Evolutionary conservation across 2,329 filamentous ascomycete genomes (phyloP).

Genomic region (Orbilia oligospora): DNA sequence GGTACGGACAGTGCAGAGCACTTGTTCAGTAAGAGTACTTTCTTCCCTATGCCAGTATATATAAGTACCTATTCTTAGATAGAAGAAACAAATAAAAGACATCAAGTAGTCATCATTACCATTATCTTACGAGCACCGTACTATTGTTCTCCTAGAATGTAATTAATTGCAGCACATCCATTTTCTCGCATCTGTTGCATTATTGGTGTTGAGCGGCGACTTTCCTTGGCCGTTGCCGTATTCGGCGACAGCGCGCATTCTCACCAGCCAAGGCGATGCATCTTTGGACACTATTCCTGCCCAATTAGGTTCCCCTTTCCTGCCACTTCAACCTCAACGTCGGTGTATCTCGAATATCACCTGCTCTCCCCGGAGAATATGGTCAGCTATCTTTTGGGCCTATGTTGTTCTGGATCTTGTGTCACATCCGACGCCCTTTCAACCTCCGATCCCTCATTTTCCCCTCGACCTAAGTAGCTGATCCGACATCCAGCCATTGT

Average conservation of each 20-base stretch:
- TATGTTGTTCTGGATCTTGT: constrained; percentile 26
- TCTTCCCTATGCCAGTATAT: background rate
- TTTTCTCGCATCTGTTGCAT: constrained; percentile 4
- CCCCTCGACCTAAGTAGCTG: constrained; percentile 16
- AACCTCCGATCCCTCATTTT: background rate
- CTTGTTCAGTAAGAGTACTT: background rate
- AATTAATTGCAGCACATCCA: background rate
- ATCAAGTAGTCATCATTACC: background rate
- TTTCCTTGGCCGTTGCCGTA: constrained; percentile 32
- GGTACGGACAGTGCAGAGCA: too few relatives aligned
- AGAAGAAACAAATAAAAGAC: background rate
- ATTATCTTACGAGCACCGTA: background rate
- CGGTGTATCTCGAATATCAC: constrained; percentile 11
- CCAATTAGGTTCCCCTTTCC: constrained; percentile 46
- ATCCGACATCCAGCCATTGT: background rate
- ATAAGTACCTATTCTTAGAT: background rate
- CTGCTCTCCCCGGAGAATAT: constrained; percentile 29
- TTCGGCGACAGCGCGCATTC: constrained; percentile 26
- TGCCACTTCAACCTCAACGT: constrained; percentile 34
- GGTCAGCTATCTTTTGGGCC: constrained; percentile 26
- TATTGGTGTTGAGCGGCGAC: constrained; percentile 29
- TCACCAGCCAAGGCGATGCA: constrained; percentile 23
- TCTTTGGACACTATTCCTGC: constrained; percentile 26
- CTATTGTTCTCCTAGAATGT: background rate
- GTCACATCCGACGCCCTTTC: constrained; percentile 12